Conservation (phyloP, 2,329 filamentous ascomycete species). For the Trichoderma citrinoviride region DNA sequence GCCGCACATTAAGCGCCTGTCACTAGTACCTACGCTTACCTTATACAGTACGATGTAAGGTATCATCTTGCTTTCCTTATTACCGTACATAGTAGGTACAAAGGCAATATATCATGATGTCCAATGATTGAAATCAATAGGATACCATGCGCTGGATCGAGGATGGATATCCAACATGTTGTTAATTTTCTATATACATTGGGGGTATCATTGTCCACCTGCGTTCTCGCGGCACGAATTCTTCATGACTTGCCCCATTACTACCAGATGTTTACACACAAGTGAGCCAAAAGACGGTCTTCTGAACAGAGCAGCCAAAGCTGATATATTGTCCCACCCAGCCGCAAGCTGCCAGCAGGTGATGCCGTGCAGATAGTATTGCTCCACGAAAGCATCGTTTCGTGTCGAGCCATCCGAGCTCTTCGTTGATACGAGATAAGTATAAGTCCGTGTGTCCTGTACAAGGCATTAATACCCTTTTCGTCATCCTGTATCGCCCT, state of each 20-base stretch:
- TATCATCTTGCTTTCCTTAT: too few species aligned
- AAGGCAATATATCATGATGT: too few species aligned
- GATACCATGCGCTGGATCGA: background rate
- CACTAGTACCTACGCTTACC: too few species aligned
- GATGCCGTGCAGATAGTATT: background rate
- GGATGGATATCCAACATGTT: background rate
- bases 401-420: background rate
- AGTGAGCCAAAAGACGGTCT: background rate
- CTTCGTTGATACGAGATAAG: background rate
- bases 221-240: background rate
- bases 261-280: background rate
- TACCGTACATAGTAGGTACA: too few species aligned
- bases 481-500: background rate
- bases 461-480: background rate
- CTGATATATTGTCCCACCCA: background rate
- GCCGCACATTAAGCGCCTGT: background rate
- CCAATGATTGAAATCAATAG: too few species aligned
- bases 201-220: conserved; percentile 12
- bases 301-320: background rate
- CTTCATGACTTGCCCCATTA: background rate
- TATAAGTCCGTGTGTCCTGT: background rate
- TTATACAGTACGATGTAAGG: too few species aligned
- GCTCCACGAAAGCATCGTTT: background rate
- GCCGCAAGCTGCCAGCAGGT: too few species aligned
- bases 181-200: background rate